Evolutionary conservation across 2,329 filamentous ascomycete genomes (phyloP), one percentile per base, ranked within the genome.

Genomic region (Diplocarpon mali): DNA sequence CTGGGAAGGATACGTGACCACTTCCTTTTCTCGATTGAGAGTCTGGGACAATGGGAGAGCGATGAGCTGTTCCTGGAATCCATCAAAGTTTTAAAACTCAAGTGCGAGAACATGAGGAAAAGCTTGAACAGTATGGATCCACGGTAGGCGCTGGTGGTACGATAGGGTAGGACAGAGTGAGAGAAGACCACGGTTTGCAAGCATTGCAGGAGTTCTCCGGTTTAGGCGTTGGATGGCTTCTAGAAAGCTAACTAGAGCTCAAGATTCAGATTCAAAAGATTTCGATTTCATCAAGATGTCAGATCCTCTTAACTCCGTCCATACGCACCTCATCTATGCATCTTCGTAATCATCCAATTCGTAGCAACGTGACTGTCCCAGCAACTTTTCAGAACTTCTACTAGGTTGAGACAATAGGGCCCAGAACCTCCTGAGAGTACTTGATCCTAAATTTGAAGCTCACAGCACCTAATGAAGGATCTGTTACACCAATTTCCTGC

Each of bases 1-100:
- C 76, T 98, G 28, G 92, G 92, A 35, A 75, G 93, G 44, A 71
- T 88, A 57, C 74, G 88, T 53, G 92, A 98, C 64, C 93, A 98
- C 68, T 98, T 98, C 65, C 96, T 98, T 65, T 98, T 92, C 72
- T 83, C 80, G 44, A 75, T 98, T 30, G 92, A 98, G 71, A 95
- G 89, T 69, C 83, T 87, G 0, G 93, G 92, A 5, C 92, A 98
- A 68, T 94, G 87, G 71, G 82, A 92, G 47, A 95, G 88, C 61
- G 90, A 96, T 58, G 81, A 88, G 65, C 72, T 98, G 53, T 96
- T 98, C 70, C 66, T 98, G 45, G 88, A 96, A 67, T 80, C 86
- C 24, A 75, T 98, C 40, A 84, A 83, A 67, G 71, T 87, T 55
- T 68, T 98, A 51, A 95, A 89, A 70, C 71, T 77, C 57, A 96